These are phyloP conservation scores for Salvia hispanica DNA, from an alignment of 257 asterid genomes.

Conservation along the genomic window DNA sequence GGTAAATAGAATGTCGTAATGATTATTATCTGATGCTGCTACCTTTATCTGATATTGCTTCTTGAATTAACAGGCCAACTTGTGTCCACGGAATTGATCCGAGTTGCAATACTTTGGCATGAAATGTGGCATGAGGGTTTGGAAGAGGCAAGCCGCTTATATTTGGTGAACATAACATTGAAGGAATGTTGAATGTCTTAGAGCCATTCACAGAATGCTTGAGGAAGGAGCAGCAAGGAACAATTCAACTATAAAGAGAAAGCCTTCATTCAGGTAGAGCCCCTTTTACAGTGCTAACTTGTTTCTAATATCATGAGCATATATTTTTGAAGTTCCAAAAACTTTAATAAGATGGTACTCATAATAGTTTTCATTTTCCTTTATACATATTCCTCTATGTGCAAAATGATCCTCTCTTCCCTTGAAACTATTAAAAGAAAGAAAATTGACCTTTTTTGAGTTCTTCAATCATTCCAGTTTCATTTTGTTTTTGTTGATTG, in stretches of 20 bases:
- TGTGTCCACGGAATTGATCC: slow-evolving; percentile 90
- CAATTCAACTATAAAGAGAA: slow-evolving; percentile 86
- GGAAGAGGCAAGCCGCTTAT: slow-evolving; percentile 99
- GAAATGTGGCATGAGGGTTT: slow-evolving; percentile 99
- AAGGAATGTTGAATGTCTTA: slow-evolving; percentile 90
- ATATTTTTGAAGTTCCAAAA: background rate
- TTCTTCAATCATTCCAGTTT: slow-evolving; percentile 16
- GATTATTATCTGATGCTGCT: slow-evolving; percentile 24
- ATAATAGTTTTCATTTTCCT: slow-evolving; percentile 15
- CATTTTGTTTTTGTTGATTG: slow-evolving; percentile 18
- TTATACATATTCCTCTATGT: slow-evolving; percentile 3
- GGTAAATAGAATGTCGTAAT: slow-evolving; percentile 44
- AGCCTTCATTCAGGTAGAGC: slow-evolving; percentile 86
- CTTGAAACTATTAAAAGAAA: background rate
- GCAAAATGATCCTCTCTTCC: slow-evolving; percentile 22
- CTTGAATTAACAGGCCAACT: slow-evolving; percentile 84
- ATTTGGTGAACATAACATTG: slow-evolving; percentile 98
- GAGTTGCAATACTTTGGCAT: slow-evolving; percentile 99
- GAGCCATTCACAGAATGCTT: slow-evolving; percentile 94
- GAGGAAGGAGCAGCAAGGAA: slow-evolving; percentile 88
- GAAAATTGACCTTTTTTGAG: slow-evolving; percentile 20
- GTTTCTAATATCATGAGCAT: slow-evolving; percentile 13
- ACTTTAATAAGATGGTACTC: slow-evolving; percentile 1
- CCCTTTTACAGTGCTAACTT: slow-evolving; percentile 15
- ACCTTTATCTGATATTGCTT: slow-evolving; percentile 36